A percentile compares a stretch with the other conserved stretches of the same genome.
These are phyloP conservation scores for Alternaria dauci DNA, from an alignment of 2,329 filamentous ascomycete genomes.

Conservation along the genomic window DNA sequence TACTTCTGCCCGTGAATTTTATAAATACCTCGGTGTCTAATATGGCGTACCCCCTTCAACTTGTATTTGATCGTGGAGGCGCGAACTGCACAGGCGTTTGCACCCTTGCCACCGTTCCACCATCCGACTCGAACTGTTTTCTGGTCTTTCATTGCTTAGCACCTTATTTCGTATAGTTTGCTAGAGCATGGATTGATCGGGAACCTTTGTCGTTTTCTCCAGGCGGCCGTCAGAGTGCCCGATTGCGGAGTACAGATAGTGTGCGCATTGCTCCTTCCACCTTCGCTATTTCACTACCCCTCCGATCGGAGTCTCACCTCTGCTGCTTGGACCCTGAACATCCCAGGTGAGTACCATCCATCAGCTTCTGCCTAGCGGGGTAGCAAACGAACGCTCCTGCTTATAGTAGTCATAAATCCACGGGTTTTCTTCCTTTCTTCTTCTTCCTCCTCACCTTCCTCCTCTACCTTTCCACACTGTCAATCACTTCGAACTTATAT, in stretches of 20 bases:
- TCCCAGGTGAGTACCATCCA: neutral
- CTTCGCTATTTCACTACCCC: neutral
- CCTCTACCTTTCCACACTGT: neutral
- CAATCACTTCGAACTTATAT: neutral
- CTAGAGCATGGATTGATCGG: neutral
- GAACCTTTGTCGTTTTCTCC: neutral
- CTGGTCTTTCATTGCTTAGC: neutral
- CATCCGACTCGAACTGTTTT: neutral
- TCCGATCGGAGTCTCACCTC: neutral
- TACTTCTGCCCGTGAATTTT: neutral
- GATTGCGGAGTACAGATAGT: neutral
- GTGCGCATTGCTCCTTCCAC: constrained; percentile 4
- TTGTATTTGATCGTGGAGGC: neutral
- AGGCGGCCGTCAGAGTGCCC: neutral
- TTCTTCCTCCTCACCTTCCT: neutral
- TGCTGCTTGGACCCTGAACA: constrained; percentile 2
- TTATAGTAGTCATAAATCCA: neutral
- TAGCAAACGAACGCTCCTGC: neutral
- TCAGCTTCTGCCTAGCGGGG: neutral
- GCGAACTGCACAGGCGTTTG: neutral
- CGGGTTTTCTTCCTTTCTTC: neutral
- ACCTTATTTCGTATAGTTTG: neutral
- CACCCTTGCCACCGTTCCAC: neutral
- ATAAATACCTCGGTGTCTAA: neutral
- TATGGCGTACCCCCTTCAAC: neutral